Evolutionary conservation across 176 grass and related monocot genomes (phyloP).

Genomic region (Neostapfia colusana): DNA sequence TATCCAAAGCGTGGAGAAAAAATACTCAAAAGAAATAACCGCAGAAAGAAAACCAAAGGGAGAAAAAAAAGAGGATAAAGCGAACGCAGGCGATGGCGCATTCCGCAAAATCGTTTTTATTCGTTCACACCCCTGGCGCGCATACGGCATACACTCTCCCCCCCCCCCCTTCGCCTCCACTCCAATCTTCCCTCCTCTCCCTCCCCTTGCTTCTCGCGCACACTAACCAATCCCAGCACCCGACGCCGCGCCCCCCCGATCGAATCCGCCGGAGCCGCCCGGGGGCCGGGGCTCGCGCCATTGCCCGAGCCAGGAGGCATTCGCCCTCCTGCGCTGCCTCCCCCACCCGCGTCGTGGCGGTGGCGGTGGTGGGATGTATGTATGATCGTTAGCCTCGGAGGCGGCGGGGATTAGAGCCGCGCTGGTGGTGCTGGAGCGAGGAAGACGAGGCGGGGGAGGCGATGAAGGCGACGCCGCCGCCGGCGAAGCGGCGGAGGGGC

Average conservation of each 20-base stretch:
- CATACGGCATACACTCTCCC: background rate
- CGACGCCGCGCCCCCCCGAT: constrained; percentile 44
- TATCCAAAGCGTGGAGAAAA: constrained; percentile 11
- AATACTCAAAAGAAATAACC: background rate
- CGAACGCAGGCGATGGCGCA: background rate
- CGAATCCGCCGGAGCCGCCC: constrained; percentile 32
- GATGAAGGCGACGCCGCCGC: constrained; percentile 79
- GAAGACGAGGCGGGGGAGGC: constrained; percentile 33
- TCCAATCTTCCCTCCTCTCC: constrained; percentile 21
- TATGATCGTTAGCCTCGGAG: constrained; percentile 40
- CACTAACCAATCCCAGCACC: constrained; percentile 57
- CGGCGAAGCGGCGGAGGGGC: constrained; percentile 85
- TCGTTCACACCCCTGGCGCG: constrained; percentile 15
- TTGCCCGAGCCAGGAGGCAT: constrained; percentile 45
- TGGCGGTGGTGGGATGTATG: constrained; percentile 41
- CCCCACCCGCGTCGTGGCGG: constrained; percentile 15
- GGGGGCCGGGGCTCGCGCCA: constrained; percentile 14
- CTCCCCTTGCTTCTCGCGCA: constrained; percentile 59
- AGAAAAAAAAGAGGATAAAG: background rate
- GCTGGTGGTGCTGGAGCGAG: constrained; percentile 7
- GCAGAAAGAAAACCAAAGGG: background rate
- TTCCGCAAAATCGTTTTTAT: constrained; percentile 42
- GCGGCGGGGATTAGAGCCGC: constrained; percentile 5
- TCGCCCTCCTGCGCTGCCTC: constrained; percentile 28
- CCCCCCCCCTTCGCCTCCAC: background rate